Evolutionary conservation across 805 yeast species (phyloP).

Genomic region (Teunomyces barrocoloradensis): DNA sequence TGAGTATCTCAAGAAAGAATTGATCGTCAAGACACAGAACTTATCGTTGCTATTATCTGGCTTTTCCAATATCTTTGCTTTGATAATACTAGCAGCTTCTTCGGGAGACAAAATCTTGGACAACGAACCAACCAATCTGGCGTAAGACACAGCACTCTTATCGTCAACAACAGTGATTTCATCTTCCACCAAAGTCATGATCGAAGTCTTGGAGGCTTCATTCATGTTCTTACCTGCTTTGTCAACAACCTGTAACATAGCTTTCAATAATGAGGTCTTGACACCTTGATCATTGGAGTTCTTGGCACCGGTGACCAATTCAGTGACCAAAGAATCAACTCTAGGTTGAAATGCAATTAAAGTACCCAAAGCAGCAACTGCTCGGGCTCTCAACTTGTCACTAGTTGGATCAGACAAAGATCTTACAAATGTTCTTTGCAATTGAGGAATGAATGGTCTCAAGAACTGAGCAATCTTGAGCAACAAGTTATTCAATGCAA

Average conservation of each 20-base stretch:
- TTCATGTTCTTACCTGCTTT: conserved; percentile 78
- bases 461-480: conserved; percentile 83
- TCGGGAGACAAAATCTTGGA: conserved; percentile 62
- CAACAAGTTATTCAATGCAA: conserved; percentile 76
- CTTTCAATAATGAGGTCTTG: conserved; percentile 81
- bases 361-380: conserved; percentile 87
- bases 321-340: conserved; percentile 88
- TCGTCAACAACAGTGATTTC: conserved; percentile 56
- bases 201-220: conserved; percentile 65
- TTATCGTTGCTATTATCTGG: conserved; percentile 39
- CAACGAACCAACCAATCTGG: conserved; percentile 73
- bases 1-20: conserved; percentile 76
- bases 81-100: conserved; percentile 61
- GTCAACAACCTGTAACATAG: conserved; percentile 74
- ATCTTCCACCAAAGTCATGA: conserved; percentile 71
- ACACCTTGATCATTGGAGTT: conserved; percentile 66
- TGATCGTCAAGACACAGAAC: conserved; percentile 69
- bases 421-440: conserved; percentile 94
- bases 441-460: conserved; percentile 94
- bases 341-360: conserved; percentile 87
- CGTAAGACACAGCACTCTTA: conserved; percentile 70
- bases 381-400: conserved; percentile 72
- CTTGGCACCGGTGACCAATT: conserved; percentile 73
- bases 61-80: conserved; percentile 53
- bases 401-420: conserved; percentile 77